Percentiles rank a stretch among this genome's conserved stretches.
Evolutionary conservation across 2,329 filamentous ascomycete genomes (phyloP).

Genomic region (Penicillium verrucosum): DNA sequence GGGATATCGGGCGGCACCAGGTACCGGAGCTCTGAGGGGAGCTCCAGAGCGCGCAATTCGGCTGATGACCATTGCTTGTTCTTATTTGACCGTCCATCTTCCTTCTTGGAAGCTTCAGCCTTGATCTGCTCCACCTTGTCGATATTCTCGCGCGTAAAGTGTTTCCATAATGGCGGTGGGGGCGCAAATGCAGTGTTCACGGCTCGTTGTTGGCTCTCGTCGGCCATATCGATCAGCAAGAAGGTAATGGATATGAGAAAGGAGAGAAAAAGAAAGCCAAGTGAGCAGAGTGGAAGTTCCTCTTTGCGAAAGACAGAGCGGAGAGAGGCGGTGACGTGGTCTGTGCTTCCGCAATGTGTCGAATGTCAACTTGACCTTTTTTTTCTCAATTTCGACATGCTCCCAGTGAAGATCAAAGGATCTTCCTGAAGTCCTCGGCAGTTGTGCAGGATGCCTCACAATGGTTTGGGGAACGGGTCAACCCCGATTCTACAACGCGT

Average conservation of each 20-base stretch:
- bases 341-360: constrained; percentile 15
- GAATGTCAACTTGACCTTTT: neutral
- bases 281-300: neutral
- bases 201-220: constrained; percentile 47
- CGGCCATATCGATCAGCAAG: constrained; percentile 53
- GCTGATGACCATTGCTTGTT: constrained; percentile 34
- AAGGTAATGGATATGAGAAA: neutral
- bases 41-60: constrained; percentile 39
- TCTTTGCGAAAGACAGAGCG: neutral
- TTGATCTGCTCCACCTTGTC: constrained; percentile 55
- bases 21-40: constrained; percentile 70
- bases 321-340: constrained; percentile 13
- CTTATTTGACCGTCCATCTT: constrained; percentile 26
- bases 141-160: constrained; percentile 76
- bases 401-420: constrained; percentile 6
- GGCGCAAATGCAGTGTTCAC: constrained; percentile 70
- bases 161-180: constrained; percentile 84
- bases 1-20: constrained; percentile 81
- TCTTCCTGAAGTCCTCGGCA: neutral
- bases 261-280: neutral
- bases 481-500: constrained; percentile 23
- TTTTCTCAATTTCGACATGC: constrained; percentile 3
- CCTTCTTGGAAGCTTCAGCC: constrained; percentile 33
- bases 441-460: constrained; percentile 27
- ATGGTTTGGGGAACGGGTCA: constrained; percentile 25